Percentiles rank a stretch among this genome's conserved stretches.
phyloP scores from a whole-genome alignment of 306 rosid species.

The Senna tora region DNA sequence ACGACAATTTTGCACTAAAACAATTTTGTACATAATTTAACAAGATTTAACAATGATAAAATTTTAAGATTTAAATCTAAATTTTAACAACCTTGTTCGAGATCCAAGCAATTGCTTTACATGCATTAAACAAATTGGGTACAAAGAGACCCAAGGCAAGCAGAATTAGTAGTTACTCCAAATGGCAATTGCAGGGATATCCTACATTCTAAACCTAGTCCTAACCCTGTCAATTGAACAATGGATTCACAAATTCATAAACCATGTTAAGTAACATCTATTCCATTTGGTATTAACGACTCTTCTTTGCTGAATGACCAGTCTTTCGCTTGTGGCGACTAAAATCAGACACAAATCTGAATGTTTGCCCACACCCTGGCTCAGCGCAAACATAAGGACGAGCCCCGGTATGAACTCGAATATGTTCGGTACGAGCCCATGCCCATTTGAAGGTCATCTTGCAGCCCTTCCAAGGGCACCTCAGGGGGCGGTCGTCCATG shows the following conservation, averaged over 20 bases:
- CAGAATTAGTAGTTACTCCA: constrained; percentile 63
- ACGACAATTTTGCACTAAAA: no score
- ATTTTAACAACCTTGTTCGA: no score
- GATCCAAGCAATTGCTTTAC: constrained; percentile 78
- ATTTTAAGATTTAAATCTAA: no score
- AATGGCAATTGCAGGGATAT: constrained; percentile 68
- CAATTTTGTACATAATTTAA: no score
- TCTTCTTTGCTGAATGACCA: constrained; percentile 82
- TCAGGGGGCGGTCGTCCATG: constrained; percentile 88
- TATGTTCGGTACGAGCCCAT: constrained; percentile 98
- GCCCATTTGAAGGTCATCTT: constrained; percentile 99
- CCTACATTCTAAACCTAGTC: constrained; percentile 73
- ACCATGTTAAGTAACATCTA: constrained; percentile 54
- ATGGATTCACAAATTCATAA: constrained; percentile 50
- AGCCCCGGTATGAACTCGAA: constrained; percentile 94
- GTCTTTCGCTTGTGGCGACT: constrained; percentile 99
- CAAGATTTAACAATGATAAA: no score
- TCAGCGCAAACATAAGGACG: constrained; percentile 92
- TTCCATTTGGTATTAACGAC: constrained; percentile 47
- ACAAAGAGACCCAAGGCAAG: constrained; percentile 59
- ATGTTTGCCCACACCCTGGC: constrained; percentile 90
- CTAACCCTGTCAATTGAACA: constrained; percentile 67
- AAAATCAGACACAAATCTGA: constrained; percentile 96
- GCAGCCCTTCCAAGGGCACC: constrained; percentile 99
- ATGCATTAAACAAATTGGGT: constrained; percentile 65